Evolutionary conservation across 2,329 filamentous ascomycete genomes (phyloP).

Genomic region (Pyrenophora graminea): DNA sequence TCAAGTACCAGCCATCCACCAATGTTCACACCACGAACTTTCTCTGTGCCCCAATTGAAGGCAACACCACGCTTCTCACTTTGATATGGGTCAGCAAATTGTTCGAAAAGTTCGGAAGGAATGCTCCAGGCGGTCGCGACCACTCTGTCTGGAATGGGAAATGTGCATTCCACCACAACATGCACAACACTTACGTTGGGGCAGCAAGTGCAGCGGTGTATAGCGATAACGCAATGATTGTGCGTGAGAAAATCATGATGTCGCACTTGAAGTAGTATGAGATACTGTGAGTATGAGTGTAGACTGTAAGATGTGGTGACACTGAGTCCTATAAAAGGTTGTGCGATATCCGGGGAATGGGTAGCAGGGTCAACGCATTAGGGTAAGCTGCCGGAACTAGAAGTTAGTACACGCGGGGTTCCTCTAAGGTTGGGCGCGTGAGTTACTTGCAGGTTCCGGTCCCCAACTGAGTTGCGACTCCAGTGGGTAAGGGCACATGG

Average conservation of each 20-base stretch:
- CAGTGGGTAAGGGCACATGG: constrained; percentile 3
- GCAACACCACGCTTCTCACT: constrained; percentile 43
- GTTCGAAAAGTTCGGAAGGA: not conserved
- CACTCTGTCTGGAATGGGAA: not conserved
- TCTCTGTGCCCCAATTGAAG: constrained; percentile 56
- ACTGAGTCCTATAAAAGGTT: constrained; percentile 12
- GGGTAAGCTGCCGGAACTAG: constrained; percentile 1
- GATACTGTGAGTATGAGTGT: constrained; percentile 9
- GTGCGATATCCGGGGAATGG: constrained; percentile 8
- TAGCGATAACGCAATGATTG: constrained; percentile 28
- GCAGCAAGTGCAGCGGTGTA: constrained; percentile 31
- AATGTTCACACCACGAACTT: constrained; percentile 57
- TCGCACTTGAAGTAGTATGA: constrained; percentile 11
- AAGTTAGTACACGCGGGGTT: constrained; percentile 5
- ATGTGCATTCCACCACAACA: constrained; percentile 2
- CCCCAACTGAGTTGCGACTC: constrained; percentile 2
- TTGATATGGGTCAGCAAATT: constrained; percentile 14
- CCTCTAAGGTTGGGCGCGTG: not conserved
- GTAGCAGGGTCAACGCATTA: constrained; percentile 8
- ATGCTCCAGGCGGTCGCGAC: not conserved
- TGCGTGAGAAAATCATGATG: constrained; percentile 34
- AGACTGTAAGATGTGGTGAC: constrained; percentile 11
- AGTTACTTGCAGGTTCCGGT: constrained; percentile 14
- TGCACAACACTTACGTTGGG: constrained; percentile 36
- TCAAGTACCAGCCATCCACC: constrained; percentile 57